phyloP scores from a whole-genome alignment of 768 basidiomycete genomes.

The Suillus fuscotomentosus region DNA sequence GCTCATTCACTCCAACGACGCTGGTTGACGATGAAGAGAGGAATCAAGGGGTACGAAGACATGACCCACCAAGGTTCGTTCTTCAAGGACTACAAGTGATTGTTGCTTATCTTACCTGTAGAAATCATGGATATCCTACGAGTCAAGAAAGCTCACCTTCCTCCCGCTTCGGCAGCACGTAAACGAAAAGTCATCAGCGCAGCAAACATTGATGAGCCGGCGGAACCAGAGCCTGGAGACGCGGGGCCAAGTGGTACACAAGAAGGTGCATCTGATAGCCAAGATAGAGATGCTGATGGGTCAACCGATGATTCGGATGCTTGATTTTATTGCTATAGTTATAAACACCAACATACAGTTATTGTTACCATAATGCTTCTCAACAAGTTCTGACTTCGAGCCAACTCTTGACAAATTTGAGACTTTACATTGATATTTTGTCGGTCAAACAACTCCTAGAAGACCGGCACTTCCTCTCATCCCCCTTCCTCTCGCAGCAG shows the following conservation, averaged over 20 bases:
- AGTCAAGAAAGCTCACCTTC: conserved; percentile 66
- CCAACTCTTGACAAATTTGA: neutral
- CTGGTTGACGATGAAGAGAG: conserved; percentile 77
- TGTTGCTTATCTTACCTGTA: conserved; percentile 22
- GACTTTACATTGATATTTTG: neutral
- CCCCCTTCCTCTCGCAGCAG: conserved; percentile 68
- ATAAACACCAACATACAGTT: neutral
- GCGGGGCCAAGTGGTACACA: conserved; percentile 34
- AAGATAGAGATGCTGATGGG: conserved; percentile 16
- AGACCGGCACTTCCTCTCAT: conserved; percentile 65
- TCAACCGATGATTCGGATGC: conserved; percentile 20
- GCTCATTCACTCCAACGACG: conserved; percentile 76
- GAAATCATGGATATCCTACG: conserved; percentile 83
- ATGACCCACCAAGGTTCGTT: conserved; percentile 75
- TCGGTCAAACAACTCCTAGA: conserved; percentile 55
- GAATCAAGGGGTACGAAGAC: conserved; percentile 74
- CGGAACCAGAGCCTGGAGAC: conserved; percentile 13
- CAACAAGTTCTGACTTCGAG: neutral
- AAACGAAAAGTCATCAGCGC: conserved; percentile 56
- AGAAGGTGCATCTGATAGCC: conserved; percentile 9
- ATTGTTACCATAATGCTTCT: conserved; percentile 2
- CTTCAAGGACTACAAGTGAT: neutral
- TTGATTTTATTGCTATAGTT: conserved; percentile 3
- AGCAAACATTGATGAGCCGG: conserved; percentile 41
- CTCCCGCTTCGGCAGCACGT: conserved; percentile 35